Conservation (phyloP, 2,329 filamentous ascomycete species). For the Calonectria honghensis region DNA sequence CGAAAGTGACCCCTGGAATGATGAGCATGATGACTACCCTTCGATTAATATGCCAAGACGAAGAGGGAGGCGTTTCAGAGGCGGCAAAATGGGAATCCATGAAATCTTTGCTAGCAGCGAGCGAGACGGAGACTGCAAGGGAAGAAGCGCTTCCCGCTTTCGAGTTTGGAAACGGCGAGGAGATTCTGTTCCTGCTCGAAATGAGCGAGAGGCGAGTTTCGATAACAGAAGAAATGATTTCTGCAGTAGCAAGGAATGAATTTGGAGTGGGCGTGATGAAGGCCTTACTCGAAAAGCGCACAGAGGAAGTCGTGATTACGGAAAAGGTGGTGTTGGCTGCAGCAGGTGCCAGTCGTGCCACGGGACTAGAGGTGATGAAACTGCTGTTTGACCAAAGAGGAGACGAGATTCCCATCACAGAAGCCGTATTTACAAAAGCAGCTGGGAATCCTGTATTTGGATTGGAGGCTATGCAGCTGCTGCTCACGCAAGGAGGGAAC, state of each 20-base stretch:
- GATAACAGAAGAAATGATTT: neutral
- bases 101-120: neutral
- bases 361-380: neutral
- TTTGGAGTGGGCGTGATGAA: neutral
- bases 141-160: neutral
- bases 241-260: neutral
- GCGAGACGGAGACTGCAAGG: neutral
- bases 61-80: neutral
- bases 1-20: neutral
- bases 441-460: neutral
- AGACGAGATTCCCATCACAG: neutral
- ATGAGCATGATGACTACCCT: neutral
- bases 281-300: neutral
- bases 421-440: neutral
- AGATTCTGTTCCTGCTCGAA: neutral
- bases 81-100: constrained; percentile 2
- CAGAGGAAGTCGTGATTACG: neutral
- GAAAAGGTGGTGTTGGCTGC: neutral
- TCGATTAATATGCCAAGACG: neutral
- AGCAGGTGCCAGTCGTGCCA: neutral
- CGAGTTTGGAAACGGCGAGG: neutral
- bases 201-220: neutral
- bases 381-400: neutral
- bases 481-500: neutral
- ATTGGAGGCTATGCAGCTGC: neutral